Evolutionary conservation across 306 rosid species (phyloP).

Genomic region (Acacia crassicarpa): DNA sequence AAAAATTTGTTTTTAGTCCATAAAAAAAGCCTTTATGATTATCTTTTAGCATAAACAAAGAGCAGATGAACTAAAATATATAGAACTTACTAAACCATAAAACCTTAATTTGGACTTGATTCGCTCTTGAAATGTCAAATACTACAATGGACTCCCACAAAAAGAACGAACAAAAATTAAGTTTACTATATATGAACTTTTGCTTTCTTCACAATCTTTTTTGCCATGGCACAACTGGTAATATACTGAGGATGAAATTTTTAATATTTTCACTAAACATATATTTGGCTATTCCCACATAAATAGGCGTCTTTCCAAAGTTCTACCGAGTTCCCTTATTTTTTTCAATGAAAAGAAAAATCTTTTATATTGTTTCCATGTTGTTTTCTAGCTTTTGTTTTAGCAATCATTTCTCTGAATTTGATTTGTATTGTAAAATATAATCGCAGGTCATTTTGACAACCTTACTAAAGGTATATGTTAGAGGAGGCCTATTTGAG

Average conservation of each 20-base stretch:
- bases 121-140: background rate
- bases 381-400: slow-evolving; percentile 1
- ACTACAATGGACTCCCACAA: background rate
- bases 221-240: slow-evolving; percentile 3
- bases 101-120: background rate
- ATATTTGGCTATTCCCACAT: background rate
- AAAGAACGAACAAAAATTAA: background rate
- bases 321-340: background rate
- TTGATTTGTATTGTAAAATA: slow-evolving; percentile 13
- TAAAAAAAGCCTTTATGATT: background rate
- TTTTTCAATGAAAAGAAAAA: background rate
- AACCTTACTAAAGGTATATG: slow-evolving; percentile 88
- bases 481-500: slow-evolving; percentile 85
- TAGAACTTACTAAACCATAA: background rate
- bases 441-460: slow-evolving; percentile 82
- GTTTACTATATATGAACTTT: background rate
- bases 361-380: background rate
- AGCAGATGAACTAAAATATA: background rate
- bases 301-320: background rate
- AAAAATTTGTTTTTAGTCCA: background rate
- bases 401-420: slow-evolving; percentile 6
- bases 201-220: background rate
- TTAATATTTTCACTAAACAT: background rate
- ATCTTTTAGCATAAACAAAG: background rate
- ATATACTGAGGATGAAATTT: background rate